Percentiles rank a stretch among this genome's conserved stretches.
These are phyloP conservation scores for Pseudoscleropodium purum DNA, from an alignment of 225 moss, liverwort and hornwort genomes.

Conservation along the genomic window DNA sequence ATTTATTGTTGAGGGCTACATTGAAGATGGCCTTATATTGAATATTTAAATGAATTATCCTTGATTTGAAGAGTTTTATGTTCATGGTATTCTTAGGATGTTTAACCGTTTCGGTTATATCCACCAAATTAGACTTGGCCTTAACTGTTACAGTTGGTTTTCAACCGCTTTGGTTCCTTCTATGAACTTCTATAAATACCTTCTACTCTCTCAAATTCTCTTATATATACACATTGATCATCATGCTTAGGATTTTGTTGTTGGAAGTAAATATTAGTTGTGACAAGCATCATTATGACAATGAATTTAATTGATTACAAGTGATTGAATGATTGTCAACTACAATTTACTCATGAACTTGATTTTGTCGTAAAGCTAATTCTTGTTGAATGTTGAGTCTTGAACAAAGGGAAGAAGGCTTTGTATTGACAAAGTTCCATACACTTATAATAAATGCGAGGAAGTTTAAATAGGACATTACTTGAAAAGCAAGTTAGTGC, in stretches of 20 bases:
- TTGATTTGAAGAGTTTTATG: background rate
- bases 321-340: background rate
- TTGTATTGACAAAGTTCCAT: background rate
- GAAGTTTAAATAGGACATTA: background rate
- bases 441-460: background rate
- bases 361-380: background rate
- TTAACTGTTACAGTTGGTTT: background rate
- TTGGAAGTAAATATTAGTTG: background rate
- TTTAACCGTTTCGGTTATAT: background rate
- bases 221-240: no score
- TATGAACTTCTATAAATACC: background rate
- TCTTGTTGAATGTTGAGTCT: background rate
- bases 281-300: no score
- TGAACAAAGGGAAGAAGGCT: background rate
- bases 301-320: background rate
- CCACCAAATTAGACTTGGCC: background rate
- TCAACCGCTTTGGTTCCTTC: background rate
- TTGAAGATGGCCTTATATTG: background rate
- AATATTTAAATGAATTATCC: background rate
- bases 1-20: background rate
- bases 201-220: background rate
- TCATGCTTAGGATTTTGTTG: background rate
- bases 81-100: background rate
- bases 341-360: background rate
- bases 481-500: background rate